Base-by-base conservation (phyloP, 163 green algal genomes). In the Volvox carteri region DNA sequence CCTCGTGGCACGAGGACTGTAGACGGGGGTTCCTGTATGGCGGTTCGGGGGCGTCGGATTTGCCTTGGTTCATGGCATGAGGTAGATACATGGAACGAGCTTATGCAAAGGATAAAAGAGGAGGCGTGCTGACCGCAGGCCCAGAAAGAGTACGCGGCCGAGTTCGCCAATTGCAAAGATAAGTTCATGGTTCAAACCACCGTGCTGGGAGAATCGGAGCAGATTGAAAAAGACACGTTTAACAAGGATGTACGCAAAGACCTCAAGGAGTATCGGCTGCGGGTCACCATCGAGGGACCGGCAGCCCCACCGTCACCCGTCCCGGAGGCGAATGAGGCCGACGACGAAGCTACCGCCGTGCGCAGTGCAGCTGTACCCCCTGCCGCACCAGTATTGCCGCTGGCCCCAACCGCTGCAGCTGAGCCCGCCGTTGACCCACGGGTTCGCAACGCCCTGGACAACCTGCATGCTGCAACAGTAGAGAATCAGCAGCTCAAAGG, bases 131-230 rank as follows among this genome's bases (percentile, higher is more conserved):
- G 9, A 44, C 16, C 41, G 46, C 68, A 93, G 90, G 88, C 92
- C 2, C 92, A 95, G 65, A 95, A 94, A 84, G 93, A 95, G 42
- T 91, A 92, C 50, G 86, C 93, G 14, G 33, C 86, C 25, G 93
- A 95, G 77, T 92, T 94, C 35, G 68, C 91, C 2, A 93, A 93
- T 78, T 94, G 93, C 92, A 93, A 93, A 50, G 93, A 95, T 86
- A 95, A 94, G 93, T 95, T 95, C 86, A 91, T 95, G 92, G 90
- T 95, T 0, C 93, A 94, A 85, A 93, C 85, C 7, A 91, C 88
- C 6, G 41, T 75, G 37, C 78, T 94, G 25, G 72, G 67, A 5
- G 90, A 89, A 1, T 88, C 90, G 28, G 91, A 94, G 73, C 67
- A 91, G 42, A 90, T 93, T 72, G 90, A 91, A 54, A 90, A 90